A percentile compares a stretch with the other conserved stretches of the same genome.
Conservation (phyloP, 2,329 filamentous ascomycete species). For the Fusarium sp. region DNA sequence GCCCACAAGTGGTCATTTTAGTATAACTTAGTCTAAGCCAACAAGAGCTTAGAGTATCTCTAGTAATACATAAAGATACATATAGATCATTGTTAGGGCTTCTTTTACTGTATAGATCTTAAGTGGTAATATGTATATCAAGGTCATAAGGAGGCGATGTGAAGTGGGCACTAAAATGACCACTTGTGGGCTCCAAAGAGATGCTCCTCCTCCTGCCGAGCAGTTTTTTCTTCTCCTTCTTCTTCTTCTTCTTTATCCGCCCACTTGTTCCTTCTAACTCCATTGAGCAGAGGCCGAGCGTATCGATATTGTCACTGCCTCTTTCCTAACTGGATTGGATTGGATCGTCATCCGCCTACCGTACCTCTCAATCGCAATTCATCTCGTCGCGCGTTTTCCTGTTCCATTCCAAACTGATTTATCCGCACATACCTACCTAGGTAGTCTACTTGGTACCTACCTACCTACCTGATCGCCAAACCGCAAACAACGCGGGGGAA, state of each 20-base stretch:
- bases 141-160: too few species aligned
- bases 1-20: too few species aligned
- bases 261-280: conserved; percentile 4
- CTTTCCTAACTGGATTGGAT: conserved; percentile 2
- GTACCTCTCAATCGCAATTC: neutral
- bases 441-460: neutral
- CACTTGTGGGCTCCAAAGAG: too few species aligned
- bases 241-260: conserved; percentile 8
- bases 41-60: too few species aligned
- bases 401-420: conserved; percentile 7
- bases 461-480: neutral
- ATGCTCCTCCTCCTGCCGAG: neutral
- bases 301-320: conserved; percentile 12
- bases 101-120: too few species aligned
- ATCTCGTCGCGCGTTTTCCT: conserved; percentile 7
- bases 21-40: too few species aligned
- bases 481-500: conserved; percentile 3
- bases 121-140: too few species aligned
- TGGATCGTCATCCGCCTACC: conserved; percentile 22
- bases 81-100: too few species aligned
- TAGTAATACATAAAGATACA: too few species aligned
- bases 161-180: too few species aligned
- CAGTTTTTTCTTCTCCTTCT: neutral
- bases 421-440: neutral
- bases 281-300: conserved; percentile 17